Evolutionary conservation across 768 basidiomycete species (phyloP), one percentile per base, ranked within the genome.

Genomic region (Auricularia sp.): DNA sequence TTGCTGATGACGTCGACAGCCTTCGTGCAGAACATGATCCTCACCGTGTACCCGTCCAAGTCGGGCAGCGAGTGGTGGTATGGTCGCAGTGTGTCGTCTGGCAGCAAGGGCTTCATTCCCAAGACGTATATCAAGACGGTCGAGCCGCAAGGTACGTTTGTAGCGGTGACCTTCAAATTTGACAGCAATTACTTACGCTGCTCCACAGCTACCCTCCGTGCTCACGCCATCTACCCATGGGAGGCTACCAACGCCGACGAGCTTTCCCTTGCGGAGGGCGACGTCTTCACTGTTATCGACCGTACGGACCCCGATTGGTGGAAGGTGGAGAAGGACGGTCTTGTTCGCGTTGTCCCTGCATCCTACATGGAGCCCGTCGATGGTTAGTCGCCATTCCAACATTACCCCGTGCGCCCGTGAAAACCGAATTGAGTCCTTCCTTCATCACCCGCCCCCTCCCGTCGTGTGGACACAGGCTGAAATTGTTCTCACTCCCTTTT

Each of bases 31-130:
- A 93, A 98, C 73, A 70, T 86, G 33, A 80, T 94, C 61, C 76
- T 98, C 12, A 74, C 78, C 39, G 93, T 90, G 11, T 84, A 96
- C 74, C 93, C 94, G 0, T 91, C 94, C 18, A 96, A 91, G 74
- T 79, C 86, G 36, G 85, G 82, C 21, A 86, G 89, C 44, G 91
- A 93, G 67, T 98, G 97, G 97, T 96, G 93, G 91, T 91, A 90
- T 72, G 94, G 93, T 34, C 89, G 80, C 3, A 73, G 83, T 16
- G 75, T 86, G 36, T 84, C 79, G 63, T 83, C 79, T 62, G 86
- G 88, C 21, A 84, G 82, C 70, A 79, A 82, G 39, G 97, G 97
- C 1, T 85, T 95, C 77, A 92, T 98, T 84, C 96, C 96, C 0
- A 86, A 87, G 72, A 86, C 87, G 2, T 98, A 96, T 70, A 88